A percentile compares a stretch with the other conserved stretches of the same genome.
Evolutionary conservation across 768 basidiomycete genomes (phyloP).

Genomic region (Daedalea quercina): DNA sequence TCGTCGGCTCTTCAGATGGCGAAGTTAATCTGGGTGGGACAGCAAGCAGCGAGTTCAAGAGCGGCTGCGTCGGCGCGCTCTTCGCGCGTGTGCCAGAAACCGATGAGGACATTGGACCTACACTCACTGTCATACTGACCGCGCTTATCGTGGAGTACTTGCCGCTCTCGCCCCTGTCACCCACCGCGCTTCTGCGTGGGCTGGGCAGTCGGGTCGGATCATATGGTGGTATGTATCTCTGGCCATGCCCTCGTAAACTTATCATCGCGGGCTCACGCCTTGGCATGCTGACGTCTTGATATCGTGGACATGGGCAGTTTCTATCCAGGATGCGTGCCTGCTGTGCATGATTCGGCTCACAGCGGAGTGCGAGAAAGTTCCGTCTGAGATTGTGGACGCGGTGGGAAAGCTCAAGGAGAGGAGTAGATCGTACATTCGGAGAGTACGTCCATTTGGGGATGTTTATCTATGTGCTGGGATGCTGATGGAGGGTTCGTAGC

Average conservation of each 20-base stretch:
- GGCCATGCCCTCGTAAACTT: not conserved
- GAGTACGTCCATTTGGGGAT: slow-evolving; percentile 31
- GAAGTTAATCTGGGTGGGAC: slow-evolving; percentile 5
- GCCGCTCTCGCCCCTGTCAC: slow-evolving; percentile 42
- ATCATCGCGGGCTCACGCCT: not conserved
- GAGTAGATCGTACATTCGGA: slow-evolving; percentile 49
- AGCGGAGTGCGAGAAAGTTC: slow-evolving; percentile 50
- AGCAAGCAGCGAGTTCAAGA: slow-evolving; percentile 36
- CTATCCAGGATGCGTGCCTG: slow-evolving; percentile 69
- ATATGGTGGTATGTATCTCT: slow-evolving; percentile 35
- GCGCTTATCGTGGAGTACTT: slow-evolving; percentile 64
- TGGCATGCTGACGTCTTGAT: not conserved
- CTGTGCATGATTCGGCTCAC: slow-evolving; percentile 65
- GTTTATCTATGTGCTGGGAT: not conserved
- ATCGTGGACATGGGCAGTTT: slow-evolving; percentile 35
- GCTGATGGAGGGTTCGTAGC: slow-evolving; percentile 31
- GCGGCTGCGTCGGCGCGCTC: slow-evolving; percentile 21
- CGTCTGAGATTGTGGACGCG: slow-evolving; percentile 33
- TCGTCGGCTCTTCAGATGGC: not conserved
- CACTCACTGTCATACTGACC: slow-evolving; percentile 57
- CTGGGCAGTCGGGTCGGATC: slow-evolving; percentile 33
- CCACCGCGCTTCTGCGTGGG: slow-evolving; percentile 40
- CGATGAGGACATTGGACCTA: slow-evolving; percentile 34
- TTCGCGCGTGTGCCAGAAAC: slow-evolving; percentile 37
- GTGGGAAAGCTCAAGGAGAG: slow-evolving; percentile 39